Conservation (phyloP, 129 eudicot genomes). For the Saussurea involucrata region DNA sequence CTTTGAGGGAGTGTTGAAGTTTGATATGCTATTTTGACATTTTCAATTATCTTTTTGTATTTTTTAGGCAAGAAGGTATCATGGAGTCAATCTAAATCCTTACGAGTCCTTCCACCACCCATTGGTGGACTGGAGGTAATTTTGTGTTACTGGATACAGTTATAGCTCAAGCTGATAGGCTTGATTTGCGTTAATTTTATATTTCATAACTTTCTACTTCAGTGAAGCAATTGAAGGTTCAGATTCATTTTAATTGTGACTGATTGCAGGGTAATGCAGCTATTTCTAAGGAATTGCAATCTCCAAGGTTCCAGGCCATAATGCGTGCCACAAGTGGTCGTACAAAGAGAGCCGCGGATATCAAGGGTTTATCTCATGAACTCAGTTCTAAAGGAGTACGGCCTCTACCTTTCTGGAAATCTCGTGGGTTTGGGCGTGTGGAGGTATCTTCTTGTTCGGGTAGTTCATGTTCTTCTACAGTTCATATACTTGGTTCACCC, state of each 20-base stretch:
- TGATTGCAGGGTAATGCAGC: slow-evolving; percentile 63
- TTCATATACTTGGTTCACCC: slow-evolving; percentile 1
- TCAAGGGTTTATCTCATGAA: slow-evolving; percentile 92
- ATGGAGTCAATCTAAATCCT: slow-evolving; percentile 80
- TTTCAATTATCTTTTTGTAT: neutral
- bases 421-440: slow-evolving; percentile 81
- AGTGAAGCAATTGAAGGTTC: slow-evolving; percentile 18
- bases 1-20: neutral
- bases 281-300: slow-evolving; percentile 82
- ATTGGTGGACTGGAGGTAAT: slow-evolving; percentile 68
- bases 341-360: slow-evolving; percentile 61
- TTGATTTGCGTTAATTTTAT: neutral
- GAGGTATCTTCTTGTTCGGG: slow-evolving; percentile 53
- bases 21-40: slow-evolving; percentile 10
- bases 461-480: slow-evolving; percentile 8
- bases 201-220: neutral
- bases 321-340: slow-evolving; percentile 88
- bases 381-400: slow-evolving; percentile 84
- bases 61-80: slow-evolving; percentile 60
- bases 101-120: slow-evolving; percentile 42
- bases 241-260: slow-evolving; percentile 23
- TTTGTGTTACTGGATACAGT: neutral
- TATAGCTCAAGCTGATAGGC: neutral
- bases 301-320: slow-evolving; percentile 97
- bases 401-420: slow-evolving; percentile 81